Conservation (phyloP, 2,329 filamentous ascomycete genomes). For the Pyrenophora graminea region DNA sequence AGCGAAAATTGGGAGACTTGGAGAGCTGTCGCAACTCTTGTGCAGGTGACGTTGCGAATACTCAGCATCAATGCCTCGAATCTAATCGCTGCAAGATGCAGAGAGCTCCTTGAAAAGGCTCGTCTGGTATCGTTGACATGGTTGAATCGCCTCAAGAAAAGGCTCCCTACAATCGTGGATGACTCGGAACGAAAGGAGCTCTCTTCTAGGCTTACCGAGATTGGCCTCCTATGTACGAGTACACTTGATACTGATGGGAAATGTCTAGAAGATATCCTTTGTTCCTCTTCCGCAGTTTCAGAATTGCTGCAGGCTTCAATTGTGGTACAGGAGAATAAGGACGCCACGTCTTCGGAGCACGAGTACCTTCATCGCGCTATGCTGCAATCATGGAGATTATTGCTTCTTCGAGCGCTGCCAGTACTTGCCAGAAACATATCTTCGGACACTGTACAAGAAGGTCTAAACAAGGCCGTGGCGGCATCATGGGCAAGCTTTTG, state of each 20-base stretch:
- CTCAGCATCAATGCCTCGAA: not conserved
- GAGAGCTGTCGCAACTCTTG: slow-evolving; percentile 24
- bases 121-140: no score
- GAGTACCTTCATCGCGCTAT: slow-evolving; percentile 8
- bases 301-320: slow-evolving; percentile 22
- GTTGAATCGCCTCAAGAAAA: no score
- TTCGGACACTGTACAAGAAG: no score
- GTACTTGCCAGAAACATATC: no score
- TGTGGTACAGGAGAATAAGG: slow-evolving; percentile 16
- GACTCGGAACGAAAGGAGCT: slow-evolving; percentile 37
- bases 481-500: slow-evolving; percentile 9
- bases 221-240: slow-evolving; percentile 48
- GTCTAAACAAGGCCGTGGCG: slow-evolving; percentile 3
- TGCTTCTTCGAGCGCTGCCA: slow-evolving; percentile 1
- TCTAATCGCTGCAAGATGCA: no score
- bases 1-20: slow-evolving; percentile 46
- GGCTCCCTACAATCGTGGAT: not conserved
- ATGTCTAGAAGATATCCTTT: slow-evolving; percentile 35
- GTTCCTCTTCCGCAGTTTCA: slow-evolving; percentile 2
- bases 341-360: slow-evolving; percentile 3
- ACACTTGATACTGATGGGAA: slow-evolving; percentile 52
- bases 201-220: slow-evolving; percentile 40
- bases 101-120: no score
- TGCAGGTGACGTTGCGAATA: not conserved
- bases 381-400: slow-evolving; percentile 16